Percentiles rank a stretch among this genome's conserved stretches.
Evolutionary conservation across 768 basidiomycete species (phyloP).

Genomic region (Tulasnella sp.): DNA sequence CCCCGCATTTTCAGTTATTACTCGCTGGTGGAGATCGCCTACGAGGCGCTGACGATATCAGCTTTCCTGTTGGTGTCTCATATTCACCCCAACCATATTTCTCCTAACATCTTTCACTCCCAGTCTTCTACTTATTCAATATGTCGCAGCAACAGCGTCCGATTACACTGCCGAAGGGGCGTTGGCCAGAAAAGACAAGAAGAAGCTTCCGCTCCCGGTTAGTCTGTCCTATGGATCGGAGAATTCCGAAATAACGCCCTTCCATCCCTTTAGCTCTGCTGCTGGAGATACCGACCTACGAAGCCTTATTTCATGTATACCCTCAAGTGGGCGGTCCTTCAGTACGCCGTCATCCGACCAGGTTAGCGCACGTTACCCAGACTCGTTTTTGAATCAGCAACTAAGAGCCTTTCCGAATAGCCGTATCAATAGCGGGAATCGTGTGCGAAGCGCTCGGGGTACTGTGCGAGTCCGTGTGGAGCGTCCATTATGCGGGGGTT

Average conservation of each 20-base stretch:
- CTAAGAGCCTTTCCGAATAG: constrained; percentile 23
- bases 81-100: background rate
- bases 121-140: constrained; percentile 74
- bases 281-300: constrained; percentile 68
- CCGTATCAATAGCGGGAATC: constrained; percentile 63
- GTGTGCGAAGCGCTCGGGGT: constrained; percentile 58
- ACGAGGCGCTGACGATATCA: constrained; percentile 65
- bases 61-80: constrained; percentile 61
- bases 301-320: constrained; percentile 90
- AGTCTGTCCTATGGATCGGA: constrained; percentile 22
- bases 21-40: constrained; percentile 34
- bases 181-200: constrained; percentile 70
- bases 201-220: constrained; percentile 55
- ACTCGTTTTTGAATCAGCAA: background rate
- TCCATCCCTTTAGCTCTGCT: constrained; percentile 50
- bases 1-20: constrained; percentile 34
- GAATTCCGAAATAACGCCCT: background rate
- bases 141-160: constrained; percentile 57
- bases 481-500: constrained; percentile 47
- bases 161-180: constrained; percentile 55
- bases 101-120: background rate
- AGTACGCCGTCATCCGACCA: constrained; percentile 72
- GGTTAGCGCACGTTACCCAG: no score
- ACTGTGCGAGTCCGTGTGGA: constrained; percentile 55
- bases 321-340: constrained; percentile 78